These are phyloP conservation scores for Pleurotus platypus DNA, from an alignment of 768 basidiomycete genomes.

Conservation along the genomic window DNA sequence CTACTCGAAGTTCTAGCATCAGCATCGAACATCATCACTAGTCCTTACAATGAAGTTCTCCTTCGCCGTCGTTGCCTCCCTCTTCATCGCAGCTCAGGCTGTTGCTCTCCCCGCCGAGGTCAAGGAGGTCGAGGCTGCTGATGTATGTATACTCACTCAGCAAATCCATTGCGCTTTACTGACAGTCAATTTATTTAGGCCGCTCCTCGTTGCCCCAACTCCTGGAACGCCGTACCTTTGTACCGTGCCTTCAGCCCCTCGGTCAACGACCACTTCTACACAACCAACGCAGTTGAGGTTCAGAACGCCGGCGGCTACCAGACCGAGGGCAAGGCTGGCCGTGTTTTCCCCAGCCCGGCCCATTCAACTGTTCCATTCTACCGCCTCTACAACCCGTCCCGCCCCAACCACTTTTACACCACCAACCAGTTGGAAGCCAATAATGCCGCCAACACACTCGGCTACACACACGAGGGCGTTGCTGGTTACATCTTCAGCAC, in stretches of 20 bases:
- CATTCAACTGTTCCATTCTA: not conserved
- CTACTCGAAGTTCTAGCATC: not conserved
- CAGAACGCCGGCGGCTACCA: conserved; percentile 6
- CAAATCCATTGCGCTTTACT: not conserved
- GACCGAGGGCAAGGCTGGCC: conserved; percentile 1
- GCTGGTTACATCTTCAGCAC: conserved; percentile 9
- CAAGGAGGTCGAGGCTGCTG: not conserved
- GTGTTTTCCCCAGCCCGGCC: not conserved
- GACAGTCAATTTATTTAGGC: not conserved
- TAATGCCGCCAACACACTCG: not conserved
- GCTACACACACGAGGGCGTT: conserved; percentile 10
- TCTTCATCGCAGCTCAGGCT: conserved; percentile 5
- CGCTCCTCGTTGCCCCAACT: not conserved
- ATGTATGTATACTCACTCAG: not conserved
- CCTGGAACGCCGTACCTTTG: conserved; percentile 3
- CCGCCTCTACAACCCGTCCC: not conserved
- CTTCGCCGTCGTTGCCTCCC: conserved; percentile 5
- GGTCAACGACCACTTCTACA: conserved; percentile 10
- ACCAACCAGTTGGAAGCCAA: not conserved
- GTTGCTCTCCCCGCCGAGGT: conserved; percentile 7
- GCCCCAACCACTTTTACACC: conserved; percentile 4
- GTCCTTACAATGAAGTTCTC: conserved; percentile 5
- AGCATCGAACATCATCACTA: not conserved
- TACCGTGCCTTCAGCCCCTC: conserved; percentile 8
- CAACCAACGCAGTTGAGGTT: conserved; percentile 8